Evolutionary conservation across 1,139 yeast genomes (phyloP), one percentile per base, ranked within the genome.

Genomic region (Scheffersomyces illinoinensis): DNA sequence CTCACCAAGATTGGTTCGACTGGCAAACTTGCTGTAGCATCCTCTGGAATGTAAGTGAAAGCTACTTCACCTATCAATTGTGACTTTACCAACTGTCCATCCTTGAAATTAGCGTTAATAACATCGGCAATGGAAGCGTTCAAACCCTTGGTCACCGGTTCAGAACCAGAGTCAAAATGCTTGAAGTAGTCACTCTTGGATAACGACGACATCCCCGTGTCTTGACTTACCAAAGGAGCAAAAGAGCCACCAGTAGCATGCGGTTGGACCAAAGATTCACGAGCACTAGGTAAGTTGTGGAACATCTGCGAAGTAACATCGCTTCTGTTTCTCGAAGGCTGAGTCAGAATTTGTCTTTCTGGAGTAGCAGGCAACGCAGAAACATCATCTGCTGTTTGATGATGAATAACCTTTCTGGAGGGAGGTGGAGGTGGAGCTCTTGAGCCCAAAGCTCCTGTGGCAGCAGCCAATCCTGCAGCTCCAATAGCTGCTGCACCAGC

Each of bases 11-110:
- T 63, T 12, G 73, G 70, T n/a, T 57, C 61, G 2, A 58, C 54
- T 7, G 66, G 57, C 10, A 46, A 59, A 23, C 55, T 53, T 10
- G 62, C 58, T 4, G 61, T 46, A 19, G 56, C 54, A 10, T 64
- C 67, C 14, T 65, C 65, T n/a, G 73, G 70, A 56, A 77, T 82
- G 72, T 85, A 91, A 68, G 87, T 88, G 69, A 91, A 84, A 0
- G 96, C 96, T 65, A 91, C 76, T 71, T 91, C 97, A 53, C 97
- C 97, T 60, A 89, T 82, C 18, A 87, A 81, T 66, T 88, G 88
- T 1, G 90, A 83, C 54, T 85, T 82, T 3, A 72, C 68, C 50
- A 87, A 75, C 52, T 76, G 75, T 39, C 95, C 96, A 69, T 89
- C 92, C 62, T 85, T 85, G 70, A 88, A 86, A 21, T 83, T 81